phyloP scores from a whole-genome alignment of 2,329 filamentous ascomycete genomes.

The Fusarium robinianum region DNA sequence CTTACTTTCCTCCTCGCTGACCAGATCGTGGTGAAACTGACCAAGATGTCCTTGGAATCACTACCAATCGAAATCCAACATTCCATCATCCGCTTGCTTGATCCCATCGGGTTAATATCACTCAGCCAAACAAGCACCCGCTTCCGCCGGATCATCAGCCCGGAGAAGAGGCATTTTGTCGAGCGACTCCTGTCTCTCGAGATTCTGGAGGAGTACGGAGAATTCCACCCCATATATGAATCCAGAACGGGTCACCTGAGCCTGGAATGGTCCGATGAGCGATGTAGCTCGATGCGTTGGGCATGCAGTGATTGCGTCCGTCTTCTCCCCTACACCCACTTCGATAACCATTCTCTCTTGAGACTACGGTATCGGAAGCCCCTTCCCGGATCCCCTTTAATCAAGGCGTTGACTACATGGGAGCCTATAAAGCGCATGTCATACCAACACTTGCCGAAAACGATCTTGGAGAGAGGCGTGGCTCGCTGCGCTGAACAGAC shows the following conservation, averaged over 20 bases:
- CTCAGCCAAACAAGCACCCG: conserved; percentile 17
- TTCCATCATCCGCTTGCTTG: conserved; percentile 19
- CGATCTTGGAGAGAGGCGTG: neutral
- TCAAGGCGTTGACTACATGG: conserved; percentile 5
- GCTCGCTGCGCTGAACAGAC: neutral
- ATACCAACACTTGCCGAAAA: neutral
- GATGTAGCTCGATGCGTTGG: conserved; percentile 19
- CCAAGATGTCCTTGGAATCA: conserved; percentile 6
- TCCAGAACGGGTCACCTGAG: neutral
- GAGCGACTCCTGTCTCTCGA: conserved; percentile 18
- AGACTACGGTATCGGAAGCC: conserved; percentile 18
- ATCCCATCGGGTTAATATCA: conserved; percentile 19
- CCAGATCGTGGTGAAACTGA: no score
- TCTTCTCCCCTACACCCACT: conserved; percentile 15
- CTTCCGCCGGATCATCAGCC: conserved; percentile 16
- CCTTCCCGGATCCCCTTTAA: conserved; percentile 1
- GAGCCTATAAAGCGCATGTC: neutral
- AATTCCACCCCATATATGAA: neutral
- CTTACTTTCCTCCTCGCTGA: no score
- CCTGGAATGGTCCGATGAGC: neutral
- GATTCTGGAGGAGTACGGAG: conserved; percentile 1
- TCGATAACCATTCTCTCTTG: conserved; percentile 15
- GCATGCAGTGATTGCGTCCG: conserved; percentile 18
- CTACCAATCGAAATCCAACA: conserved; percentile 23
- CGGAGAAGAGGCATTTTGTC: conserved; percentile 8